phyloP scores from a whole-genome alignment of 768 basidiomycete species.

The Daedaleopsis nitida region DNA sequence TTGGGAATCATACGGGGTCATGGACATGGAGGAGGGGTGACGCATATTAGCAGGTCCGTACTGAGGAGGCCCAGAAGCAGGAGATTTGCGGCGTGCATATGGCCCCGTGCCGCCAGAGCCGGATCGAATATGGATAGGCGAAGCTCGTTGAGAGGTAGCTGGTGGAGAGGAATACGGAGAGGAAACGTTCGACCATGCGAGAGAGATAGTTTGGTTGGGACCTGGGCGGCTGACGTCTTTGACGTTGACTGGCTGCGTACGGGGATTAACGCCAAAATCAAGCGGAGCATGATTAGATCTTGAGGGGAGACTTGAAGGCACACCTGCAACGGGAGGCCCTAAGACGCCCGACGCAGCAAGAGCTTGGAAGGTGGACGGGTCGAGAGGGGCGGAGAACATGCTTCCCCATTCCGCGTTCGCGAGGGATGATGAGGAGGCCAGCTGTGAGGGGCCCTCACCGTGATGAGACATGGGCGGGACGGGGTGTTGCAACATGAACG shows the following conservation, averaged over 20 bases:
- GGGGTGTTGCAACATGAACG: constrained; percentile 27
- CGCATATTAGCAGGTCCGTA: constrained; percentile 22
- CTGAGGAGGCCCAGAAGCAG: constrained; percentile 41
- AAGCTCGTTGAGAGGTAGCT: constrained; percentile 52
- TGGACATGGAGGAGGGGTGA: constrained; percentile 19
- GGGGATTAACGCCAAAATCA: constrained; percentile 24
- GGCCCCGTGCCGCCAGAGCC: constrained; percentile 21
- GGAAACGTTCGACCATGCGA: constrained; percentile 28
- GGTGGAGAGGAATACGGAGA: constrained; percentile 28
- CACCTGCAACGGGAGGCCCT: constrained; percentile 37
- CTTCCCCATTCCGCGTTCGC: constrained; percentile 53
- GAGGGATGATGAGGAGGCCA: constrained; percentile 24
- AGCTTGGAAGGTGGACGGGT: constrained; percentile 60
- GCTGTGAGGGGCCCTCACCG: constrained; percentile 25
- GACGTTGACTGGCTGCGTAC: constrained; percentile 17
- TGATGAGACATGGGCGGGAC: constrained; percentile 21
- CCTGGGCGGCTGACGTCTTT: constrained; percentile 23
- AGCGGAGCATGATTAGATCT: constrained; percentile 36
- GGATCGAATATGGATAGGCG: constrained; percentile 57
- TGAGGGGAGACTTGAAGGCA: constrained; percentile 42
- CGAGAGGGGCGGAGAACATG: constrained; percentile 63
- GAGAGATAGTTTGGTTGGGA: constrained; percentile 9
- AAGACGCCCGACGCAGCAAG: constrained; percentile 64
- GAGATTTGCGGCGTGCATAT: constrained; percentile 31
- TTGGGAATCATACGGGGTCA: constrained; percentile 20